Conservation (phyloP, 176 grass and related monocot species). For the Triticum turgidum region DNA sequence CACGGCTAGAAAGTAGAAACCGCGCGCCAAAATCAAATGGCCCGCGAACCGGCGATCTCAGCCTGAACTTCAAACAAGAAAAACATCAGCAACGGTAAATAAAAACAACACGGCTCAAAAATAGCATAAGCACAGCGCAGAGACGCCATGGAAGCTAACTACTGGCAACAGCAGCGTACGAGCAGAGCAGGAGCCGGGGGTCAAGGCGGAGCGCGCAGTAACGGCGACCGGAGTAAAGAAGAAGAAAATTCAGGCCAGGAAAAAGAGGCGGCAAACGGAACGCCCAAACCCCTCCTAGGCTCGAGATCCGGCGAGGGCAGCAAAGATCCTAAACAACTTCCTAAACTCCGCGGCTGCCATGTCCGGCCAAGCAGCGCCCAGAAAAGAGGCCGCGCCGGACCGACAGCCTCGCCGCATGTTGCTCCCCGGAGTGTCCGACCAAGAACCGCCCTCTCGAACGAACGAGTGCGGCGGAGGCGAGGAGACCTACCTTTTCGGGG, state of each 20-base stretch:
- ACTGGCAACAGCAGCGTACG: background rate
- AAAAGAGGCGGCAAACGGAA: background rate
- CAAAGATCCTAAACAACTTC: slow-evolving; percentile 8
- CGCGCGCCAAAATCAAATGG: slow-evolving; percentile 11
- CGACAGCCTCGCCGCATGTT: background rate
- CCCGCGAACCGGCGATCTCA: background rate
- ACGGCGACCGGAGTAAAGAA: background rate
- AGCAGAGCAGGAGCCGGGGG: background rate
- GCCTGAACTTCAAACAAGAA: slow-evolving; percentile 11
- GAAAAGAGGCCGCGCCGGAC: background rate
- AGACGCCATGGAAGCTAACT: background rate
- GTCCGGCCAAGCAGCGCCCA: background rate
- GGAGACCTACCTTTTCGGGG: slow-evolving; percentile 12
- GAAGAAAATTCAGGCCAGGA: background rate
- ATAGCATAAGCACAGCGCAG: background rate
- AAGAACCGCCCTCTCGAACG: background rate
- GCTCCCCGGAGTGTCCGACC: background rate
- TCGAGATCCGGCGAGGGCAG: slow-evolving; percentile 24
- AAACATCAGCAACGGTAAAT: background rate
- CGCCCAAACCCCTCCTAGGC: slow-evolving; percentile 25
- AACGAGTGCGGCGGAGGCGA: slow-evolving; percentile 12
- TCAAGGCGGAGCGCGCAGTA: slow-evolving; percentile 14
- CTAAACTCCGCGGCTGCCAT: background rate
- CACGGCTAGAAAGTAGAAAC: background rate
- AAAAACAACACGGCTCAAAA: background rate